A percentile compares a stretch with the other conserved stretches of the same genome.
Conservation (phyloP, 257 asterid species). For the Mentha longifolia region DNA sequence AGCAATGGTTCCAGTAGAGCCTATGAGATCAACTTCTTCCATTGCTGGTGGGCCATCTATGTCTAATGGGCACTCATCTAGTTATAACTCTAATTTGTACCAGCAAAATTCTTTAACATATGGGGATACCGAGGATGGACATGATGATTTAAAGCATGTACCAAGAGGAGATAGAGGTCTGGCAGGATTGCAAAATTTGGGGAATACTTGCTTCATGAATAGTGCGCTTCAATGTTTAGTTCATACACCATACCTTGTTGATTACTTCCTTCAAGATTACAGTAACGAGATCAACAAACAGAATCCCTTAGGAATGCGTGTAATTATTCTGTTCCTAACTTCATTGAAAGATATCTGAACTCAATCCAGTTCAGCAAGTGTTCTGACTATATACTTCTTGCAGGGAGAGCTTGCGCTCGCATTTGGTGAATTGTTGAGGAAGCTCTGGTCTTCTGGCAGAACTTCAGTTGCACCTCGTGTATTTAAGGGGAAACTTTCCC, state of each 20-base stretch:
- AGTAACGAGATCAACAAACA: conserved; percentile 38
- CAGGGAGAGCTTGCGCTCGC: conserved; percentile 99
- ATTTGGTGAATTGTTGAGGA: conserved; percentile 91
- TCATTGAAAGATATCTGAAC: conserved; percentile 28
- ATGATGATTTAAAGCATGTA: conserved; percentile 46
- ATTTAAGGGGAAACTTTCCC: conserved; percentile 89
- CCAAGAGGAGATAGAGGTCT: conserved; percentile 70
- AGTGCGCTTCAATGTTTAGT: conserved; percentile 95
- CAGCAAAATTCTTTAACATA: conserved; percentile 49
- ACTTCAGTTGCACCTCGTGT: conserved; percentile 86
- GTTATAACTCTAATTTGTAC: conserved; percentile 54
- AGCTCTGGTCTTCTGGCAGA: conserved; percentile 95
- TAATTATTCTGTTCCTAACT: conserved; percentile 47
- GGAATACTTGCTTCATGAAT: conserved; percentile 99
- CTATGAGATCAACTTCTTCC: conserved; percentile 69
- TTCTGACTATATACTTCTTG: conserved; percentile 42
- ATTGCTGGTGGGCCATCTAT: conserved; percentile 92
- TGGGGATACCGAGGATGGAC: conserved; percentile 69
- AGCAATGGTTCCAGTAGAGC: conserved; percentile 86
- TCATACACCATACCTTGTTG: conserved; percentile 86
- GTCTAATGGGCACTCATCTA: conserved; percentile 74
- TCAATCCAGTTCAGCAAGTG: conserved; percentile 16
- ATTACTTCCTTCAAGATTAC: conserved; percentile 86
- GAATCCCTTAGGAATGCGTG: conserved; percentile 93
- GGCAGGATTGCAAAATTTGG: conserved; percentile 94